Evolutionary conservation across 1,284 basidiomycete species (phyloP).

Genomic region (Ganoderma lucidum): DNA sequence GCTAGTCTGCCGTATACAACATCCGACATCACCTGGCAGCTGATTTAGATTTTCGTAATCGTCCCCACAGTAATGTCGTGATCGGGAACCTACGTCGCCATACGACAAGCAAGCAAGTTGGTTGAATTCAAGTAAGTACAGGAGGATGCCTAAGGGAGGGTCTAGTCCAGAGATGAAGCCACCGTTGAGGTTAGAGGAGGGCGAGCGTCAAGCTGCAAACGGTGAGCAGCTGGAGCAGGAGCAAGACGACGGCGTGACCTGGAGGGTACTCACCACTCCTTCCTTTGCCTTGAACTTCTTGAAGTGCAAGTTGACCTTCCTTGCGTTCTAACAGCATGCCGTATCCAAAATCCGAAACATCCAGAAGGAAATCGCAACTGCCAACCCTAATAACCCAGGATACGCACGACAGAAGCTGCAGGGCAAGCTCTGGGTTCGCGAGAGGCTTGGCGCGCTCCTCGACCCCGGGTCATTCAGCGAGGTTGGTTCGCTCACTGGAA

Average conservation of each 20-base stretch:
- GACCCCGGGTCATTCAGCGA: slow-evolving; percentile 48
- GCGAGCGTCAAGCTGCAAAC: neutral
- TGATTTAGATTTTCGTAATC: too few relatives aligned
- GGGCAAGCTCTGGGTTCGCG: slow-evolving; percentile 53
- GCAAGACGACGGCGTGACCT: slow-evolving; percentile 34
- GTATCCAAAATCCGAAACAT: slow-evolving; percentile 43
- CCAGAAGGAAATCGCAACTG: slow-evolving; percentile 42
- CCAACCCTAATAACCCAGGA: slow-evolving; percentile 48
- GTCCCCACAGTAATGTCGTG: too few relatives aligned
- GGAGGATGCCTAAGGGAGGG: too few relatives aligned
- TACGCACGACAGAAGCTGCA: slow-evolving; percentile 52
- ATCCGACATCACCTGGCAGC: too few relatives aligned
- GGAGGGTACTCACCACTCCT: slow-evolving; percentile 41
- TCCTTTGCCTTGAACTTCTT: neutral
- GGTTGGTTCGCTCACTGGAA: slow-evolving; percentile 51
- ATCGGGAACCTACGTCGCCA: too few relatives aligned
- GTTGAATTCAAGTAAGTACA: too few relatives aligned
- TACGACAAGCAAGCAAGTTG: too few relatives aligned
- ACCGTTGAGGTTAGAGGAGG: too few relatives aligned
- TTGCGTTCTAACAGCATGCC: slow-evolving; percentile 37
- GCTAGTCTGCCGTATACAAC: too few relatives aligned
- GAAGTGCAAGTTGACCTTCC: neutral
- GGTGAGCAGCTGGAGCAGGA: neutral
- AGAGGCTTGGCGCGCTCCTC: slow-evolving; percentile 45
- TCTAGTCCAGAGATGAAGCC: too few relatives aligned